Evolutionary conservation across 1,284 basidiomycete species (phyloP).

Genomic region (Dichomitus squalens): DNA sequence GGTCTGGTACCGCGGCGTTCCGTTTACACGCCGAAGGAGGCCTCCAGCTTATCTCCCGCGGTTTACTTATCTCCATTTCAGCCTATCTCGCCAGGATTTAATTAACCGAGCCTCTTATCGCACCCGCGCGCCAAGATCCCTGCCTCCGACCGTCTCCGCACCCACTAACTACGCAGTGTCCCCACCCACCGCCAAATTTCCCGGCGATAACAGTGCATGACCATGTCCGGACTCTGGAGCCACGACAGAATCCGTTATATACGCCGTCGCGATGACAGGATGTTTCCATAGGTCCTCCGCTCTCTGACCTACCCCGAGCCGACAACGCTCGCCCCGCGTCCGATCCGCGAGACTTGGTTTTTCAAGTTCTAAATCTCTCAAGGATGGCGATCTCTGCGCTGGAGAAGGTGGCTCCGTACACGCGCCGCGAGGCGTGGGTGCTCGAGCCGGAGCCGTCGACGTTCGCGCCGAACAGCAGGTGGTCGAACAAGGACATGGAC

Average conservation of each 20-base stretch:
- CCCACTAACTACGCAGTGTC: background rate
- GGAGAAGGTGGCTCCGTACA: conserved; percentile 20
- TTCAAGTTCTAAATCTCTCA: background rate
- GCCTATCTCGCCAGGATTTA: no score
- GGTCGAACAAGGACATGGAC: conserved; percentile 79
- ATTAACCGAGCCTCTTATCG: no score
- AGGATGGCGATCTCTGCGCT: background rate
- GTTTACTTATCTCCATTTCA: no score
- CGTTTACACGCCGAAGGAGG: no score
- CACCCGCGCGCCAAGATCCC: no score
- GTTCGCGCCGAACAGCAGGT: conserved; percentile 52
- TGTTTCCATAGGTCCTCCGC: no score
- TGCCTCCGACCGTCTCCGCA: no score
- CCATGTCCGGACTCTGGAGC: background rate
- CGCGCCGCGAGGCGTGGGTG: conserved; percentile 41
- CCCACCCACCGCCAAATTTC: background rate
- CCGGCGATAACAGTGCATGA: background rate
- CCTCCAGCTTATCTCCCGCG: no score
- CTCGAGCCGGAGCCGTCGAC: conserved; percentile 53
- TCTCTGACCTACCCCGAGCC: no score
- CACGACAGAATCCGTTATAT: no score
- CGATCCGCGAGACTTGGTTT: background rate
- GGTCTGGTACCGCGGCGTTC: no score
- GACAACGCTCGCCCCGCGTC: background rate
- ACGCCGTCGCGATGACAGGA: no score